A percentile compares a stretch with the other conserved stretches of the same genome.
These are phyloP conservation scores for Xerocomellus dryophilus DNA, from an alignment of 768 basidiomycete genomes.

Conservation along the genomic window DNA sequence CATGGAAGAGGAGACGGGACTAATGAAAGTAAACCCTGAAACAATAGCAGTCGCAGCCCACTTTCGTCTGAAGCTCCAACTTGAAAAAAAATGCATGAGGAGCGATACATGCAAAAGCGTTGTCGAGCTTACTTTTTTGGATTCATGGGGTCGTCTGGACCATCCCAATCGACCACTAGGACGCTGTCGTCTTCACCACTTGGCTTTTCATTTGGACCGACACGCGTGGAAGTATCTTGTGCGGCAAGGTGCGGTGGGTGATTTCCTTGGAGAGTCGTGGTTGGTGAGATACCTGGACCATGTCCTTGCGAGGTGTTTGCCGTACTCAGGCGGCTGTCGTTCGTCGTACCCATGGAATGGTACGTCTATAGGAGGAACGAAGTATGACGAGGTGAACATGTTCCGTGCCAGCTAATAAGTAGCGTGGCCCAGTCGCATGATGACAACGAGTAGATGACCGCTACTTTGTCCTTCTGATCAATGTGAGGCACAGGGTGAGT, in stretches of 20 bases:
- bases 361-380: neutral
- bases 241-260: neutral
- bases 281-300: neutral
- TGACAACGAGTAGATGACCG: neutral
- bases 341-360: neutral
- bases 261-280: slow-evolving; percentile 7
- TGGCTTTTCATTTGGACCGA: neutral
- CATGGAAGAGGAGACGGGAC: slow-evolving; percentile 71
- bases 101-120: neutral
- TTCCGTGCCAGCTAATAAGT: slow-evolving; percentile 4
- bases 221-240: neutral
- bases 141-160: slow-evolving; percentile 54
- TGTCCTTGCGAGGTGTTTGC: neutral
- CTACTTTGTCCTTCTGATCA: too few relatives aligned
- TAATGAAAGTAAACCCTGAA: slow-evolving; percentile 66
- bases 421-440: neutral
- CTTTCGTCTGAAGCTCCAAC: slow-evolving; percentile 58
- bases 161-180: slow-evolving; percentile 59
- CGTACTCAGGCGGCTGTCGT: neutral
- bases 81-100: slow-evolving; percentile 21
- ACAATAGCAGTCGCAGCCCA: slow-evolving; percentile 66
- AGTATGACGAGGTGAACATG: neutral
- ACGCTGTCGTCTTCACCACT: neutral
- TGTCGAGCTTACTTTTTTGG: slow-evolving; percentile 49
- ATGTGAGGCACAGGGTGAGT: too few relatives aligned